These are phyloP conservation scores for Eragrostis nindensis DNA, from an alignment of 176 grass and related monocot genomes.

Conservation along the genomic window DNA sequence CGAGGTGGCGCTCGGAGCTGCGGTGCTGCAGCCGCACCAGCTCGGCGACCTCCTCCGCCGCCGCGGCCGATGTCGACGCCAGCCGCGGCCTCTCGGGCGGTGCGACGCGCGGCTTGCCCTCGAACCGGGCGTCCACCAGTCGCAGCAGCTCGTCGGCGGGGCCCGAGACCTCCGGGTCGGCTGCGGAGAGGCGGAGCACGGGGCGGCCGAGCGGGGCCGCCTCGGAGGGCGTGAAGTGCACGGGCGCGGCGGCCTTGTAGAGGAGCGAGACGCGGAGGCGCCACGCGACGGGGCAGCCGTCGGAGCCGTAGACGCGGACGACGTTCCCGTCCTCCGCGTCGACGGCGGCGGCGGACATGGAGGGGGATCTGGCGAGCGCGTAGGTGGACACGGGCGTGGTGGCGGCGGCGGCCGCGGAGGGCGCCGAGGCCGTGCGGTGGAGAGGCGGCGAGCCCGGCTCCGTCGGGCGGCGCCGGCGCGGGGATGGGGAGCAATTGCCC, in stretches of 20 bases:
- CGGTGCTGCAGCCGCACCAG: conserved; percentile 80
- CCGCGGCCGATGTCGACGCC: conserved; percentile 34
- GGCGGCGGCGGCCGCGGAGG: conserved; percentile 1
- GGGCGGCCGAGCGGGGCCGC: conserved; percentile 77
- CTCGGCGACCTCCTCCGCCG: conserved; percentile 63
- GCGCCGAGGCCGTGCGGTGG: not conserved
- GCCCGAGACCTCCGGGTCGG: conserved; percentile 64
- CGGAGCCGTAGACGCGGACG: conserved; percentile 81
- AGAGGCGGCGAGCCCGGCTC: conserved; percentile 39
- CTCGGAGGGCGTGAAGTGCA: conserved; percentile 80
- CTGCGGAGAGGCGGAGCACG: conserved; percentile 67
- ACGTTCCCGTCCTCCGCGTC: conserved; percentile 34
- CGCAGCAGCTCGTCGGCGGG: conserved; percentile 65
- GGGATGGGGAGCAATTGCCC: conserved; percentile 68
- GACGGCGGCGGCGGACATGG: conserved; percentile 25
- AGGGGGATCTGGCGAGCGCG: conserved; percentile 56
- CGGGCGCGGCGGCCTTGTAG: conserved; percentile 79
- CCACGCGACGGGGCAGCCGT: conserved; percentile 74
- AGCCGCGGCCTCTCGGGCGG: conserved; percentile 31
- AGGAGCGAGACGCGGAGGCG: conserved; percentile 80
- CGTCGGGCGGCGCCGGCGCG: conserved; percentile 44
- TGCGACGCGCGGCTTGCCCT: conserved; percentile 64
- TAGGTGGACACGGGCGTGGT: conserved; percentile 38
- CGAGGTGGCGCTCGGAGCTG: conserved; percentile 81
- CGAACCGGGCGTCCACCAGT: conserved; percentile 72